phyloP scores from a whole-genome alignment of 306 rosid species.

The Citrullus mucosospermus region DNA sequence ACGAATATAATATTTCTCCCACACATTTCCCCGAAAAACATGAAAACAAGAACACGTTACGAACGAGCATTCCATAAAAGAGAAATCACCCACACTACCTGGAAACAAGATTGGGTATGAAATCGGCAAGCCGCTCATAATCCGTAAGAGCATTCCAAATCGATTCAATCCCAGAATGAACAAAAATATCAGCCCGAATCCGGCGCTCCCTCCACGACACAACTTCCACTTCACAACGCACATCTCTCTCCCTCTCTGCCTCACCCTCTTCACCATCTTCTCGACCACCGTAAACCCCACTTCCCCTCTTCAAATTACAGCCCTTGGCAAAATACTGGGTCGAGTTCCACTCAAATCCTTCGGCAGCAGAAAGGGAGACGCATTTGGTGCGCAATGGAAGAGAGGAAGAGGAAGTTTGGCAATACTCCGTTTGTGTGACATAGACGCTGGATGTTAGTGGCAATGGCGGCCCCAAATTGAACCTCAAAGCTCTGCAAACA shows the following conservation, averaged over 20 bases:
- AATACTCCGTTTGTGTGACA: constrained; percentile 11
- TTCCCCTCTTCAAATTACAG: background rate
- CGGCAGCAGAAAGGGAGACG: constrained; percentile 23
- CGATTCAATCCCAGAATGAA: constrained; percentile 54
- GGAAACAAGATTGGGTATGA: constrained; percentile 82
- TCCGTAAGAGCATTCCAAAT: constrained; percentile 87
- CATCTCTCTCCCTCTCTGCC: constrained; percentile 26
- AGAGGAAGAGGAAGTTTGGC: constrained; percentile 4
- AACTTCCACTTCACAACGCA: constrained; percentile 63
- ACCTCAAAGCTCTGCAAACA: constrained; percentile 33
- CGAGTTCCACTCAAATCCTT: constrained; percentile 19
- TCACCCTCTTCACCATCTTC: background rate
- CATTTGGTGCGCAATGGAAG: constrained; percentile 13
- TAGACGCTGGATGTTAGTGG: constrained; percentile 6
- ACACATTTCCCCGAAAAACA: background rate
- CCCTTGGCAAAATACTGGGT: constrained; percentile 15
- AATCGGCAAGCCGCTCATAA: constrained; percentile 82
- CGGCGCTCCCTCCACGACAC: constrained; percentile 84
- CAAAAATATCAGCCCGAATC: constrained; percentile 39
- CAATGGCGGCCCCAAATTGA: constrained; percentile 22
- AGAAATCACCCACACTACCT: constrained; percentile 25
- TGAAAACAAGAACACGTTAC: background rate
- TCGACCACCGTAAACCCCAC: background rate
- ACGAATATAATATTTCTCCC: background rate
- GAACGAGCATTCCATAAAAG: background rate